Base-by-base conservation (phyloP, 2,329 filamentous ascomycete species). In the Epichloe typhina region DNA sequence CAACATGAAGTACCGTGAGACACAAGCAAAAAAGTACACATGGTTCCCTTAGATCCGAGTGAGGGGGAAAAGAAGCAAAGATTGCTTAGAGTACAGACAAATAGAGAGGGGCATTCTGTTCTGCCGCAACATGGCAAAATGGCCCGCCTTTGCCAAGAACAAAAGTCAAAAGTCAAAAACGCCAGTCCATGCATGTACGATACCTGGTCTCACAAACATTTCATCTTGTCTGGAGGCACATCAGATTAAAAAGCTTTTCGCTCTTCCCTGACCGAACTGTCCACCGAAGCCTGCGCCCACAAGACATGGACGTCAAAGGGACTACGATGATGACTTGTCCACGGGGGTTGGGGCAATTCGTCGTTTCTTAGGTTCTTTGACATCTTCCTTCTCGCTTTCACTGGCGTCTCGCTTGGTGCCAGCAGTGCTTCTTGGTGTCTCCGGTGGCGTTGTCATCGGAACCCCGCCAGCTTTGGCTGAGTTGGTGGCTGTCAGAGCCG, bases 371-470 rank as follows among this genome's bases (percentile, higher is more conserved):
- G 79, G 72, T 59, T 79, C 71, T 15, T 72, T 71, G 17, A 64
- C 67, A 7, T 77, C 72, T 15, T 75, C 74, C 45, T 74, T 72
- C 36, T 79, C 79, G 23, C 69, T 71, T 52, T 79, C 77, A 23
- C 71, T 75, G 12, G 72, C 72, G 31, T 83, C 79, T 55, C 79
- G 70, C 63, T 83, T 83, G 15, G 69, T 66, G 33, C 75, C 75
- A 3, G 64, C 61, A 44, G 61, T 61, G 39, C 62, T 66, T 40
- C 76, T 74, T 5, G 91, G 91, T 3, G 91, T 97, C 64, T 95
- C 86, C 1, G 91, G 93, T 2, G 93, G 91, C 7, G 91, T 96
- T 38, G 86, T 88, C 59, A 95, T 80, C 0, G 89, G 86, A 42
- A 94, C 70, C 0, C 76, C 74, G 0, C 73, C 72, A 3, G 79